Percentiles rank a stretch among this genome's conserved stretches.
Evolutionary conservation across 2,329 filamentous ascomycete genomes (phyloP).

Genomic region (Trichoderma sp.): DNA sequence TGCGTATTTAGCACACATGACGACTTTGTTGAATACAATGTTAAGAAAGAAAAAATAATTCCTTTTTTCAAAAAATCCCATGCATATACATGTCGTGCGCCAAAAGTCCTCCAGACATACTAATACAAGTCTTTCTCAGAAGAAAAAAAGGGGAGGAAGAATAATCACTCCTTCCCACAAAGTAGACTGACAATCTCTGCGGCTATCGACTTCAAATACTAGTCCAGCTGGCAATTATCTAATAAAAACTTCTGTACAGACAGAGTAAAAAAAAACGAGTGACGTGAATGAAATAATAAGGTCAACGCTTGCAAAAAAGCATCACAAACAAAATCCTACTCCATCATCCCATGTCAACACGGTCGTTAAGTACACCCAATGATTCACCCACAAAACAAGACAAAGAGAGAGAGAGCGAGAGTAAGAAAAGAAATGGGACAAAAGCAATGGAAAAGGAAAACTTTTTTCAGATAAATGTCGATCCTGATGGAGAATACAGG

Average conservation of each 20-base stretch:
- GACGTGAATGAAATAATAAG: not conserved
- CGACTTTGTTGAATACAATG: not conserved
- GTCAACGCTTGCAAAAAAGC: slow-evolving; percentile 15
- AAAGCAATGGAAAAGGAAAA: not conserved
- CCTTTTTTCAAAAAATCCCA: not conserved
- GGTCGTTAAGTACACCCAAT: slow-evolving; percentile 12
- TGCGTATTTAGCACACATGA: not conserved
- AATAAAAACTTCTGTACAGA: not conserved
- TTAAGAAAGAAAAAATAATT: not conserved
- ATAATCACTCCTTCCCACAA: not conserved
- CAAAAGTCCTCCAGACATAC: not conserved
- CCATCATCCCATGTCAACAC: slow-evolving; percentile 19
- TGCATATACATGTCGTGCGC: slow-evolving; percentile 8
- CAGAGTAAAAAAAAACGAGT: not conserved
- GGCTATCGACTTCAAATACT: slow-evolving; percentile 14
- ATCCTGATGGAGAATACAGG: slow-evolving; percentile 1
- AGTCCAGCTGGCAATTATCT: slow-evolving; percentile 14
- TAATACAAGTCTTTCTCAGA: slow-evolving; percentile 1
- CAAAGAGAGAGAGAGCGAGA: not conserved
- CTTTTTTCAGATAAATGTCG: slow-evolving; percentile 4
- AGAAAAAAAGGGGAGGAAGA: not conserved
- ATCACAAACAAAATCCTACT: slow-evolving; percentile 1
- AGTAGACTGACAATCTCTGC: not conserved
- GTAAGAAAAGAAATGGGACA: not conserved
- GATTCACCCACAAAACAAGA: not conserved